Evolutionary conservation across 2,329 filamentous ascomycete species (phyloP).

Genomic region (Colletotrichum godetiae): DNA sequence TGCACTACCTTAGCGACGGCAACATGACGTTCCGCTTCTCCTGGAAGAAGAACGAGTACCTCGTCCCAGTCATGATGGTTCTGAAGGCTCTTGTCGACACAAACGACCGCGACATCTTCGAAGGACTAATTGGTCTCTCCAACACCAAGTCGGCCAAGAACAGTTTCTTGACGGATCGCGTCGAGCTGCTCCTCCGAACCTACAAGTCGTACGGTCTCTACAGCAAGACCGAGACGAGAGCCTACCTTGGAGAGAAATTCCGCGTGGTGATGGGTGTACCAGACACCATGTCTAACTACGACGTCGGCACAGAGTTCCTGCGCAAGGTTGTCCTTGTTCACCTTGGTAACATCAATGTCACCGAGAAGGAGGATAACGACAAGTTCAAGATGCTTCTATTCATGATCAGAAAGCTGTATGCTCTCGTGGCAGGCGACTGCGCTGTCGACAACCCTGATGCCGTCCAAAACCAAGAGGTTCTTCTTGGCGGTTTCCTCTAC

Average conservation of each 20-base stretch:
- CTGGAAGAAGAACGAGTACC: constrained; percentile 96
- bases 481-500: constrained; percentile 93
- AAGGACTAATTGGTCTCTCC: constrained; percentile 85
- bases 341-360: constrained; percentile 86
- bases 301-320: constrained; percentile 91
- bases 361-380: constrained; percentile 84
- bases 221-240: constrained; percentile 81
- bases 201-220: constrained; percentile 93
- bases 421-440: constrained; percentile 92
- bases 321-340: constrained; percentile 92
- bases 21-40: constrained; percentile 98
- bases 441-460: constrained; percentile 96
- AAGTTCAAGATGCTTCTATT: constrained; percentile 96
- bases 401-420: constrained; percentile 96
- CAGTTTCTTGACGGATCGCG: constrained; percentile 94
- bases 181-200: constrained; percentile 89
- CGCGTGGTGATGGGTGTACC: constrained; percentile 86
- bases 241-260: constrained; percentile 93
- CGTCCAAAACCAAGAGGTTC: constrained; percentile 93
- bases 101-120: constrained; percentile 95
- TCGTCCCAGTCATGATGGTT: constrained; percentile 97
- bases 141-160: constrained; percentile 83
- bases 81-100: constrained; percentile 95
- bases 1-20: constrained; percentile 95
- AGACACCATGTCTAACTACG: constrained; percentile 86